Evolutionary conservation across 1,139 yeast genomes (phyloP), one percentile per base, ranked within the genome.

Genomic region (Suhomyces taliae): DNA sequence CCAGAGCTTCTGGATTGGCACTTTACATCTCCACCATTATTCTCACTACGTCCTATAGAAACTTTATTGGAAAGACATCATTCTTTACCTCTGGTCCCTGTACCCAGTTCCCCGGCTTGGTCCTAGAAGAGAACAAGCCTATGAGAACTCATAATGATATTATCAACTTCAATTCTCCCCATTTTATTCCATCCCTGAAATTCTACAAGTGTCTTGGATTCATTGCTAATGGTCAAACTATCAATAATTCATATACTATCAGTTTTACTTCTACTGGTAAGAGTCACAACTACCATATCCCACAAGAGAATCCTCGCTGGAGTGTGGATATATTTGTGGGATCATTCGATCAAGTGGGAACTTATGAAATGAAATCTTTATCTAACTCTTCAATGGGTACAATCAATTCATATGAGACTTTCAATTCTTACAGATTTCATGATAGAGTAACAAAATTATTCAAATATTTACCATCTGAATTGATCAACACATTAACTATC

Each of bases 331-430:
- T 73, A 7, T 69, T 64, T 53, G 52, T 67, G 1, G 76, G 73
- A 0, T 70, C 76, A 0, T 56, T 69, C 27, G 77, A 74, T 43
- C 79, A 74, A 52, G 69, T 65, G 2, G 79, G 79, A 1, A 52
- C 69, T 9, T 70, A 68, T 50, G 79, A 74, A 48, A 69, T 72
- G 76, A 68, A 64, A 43, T 47, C 64, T 0, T 55, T 74, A 47
- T 57, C 64, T 6, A 55, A 51, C 45, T 58, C 56, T 10, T 65
- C 76, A 3, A 58, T 65, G 54, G 78, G 79, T 0, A 46, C 50
- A 9, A 53, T 72, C 3, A 54, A 55, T 34, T 46, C 70, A 35
- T 54, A 55, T 40, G 72, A 66, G 11, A 53, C 67, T 1, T 72
- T 69, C 46, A 43, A 40, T 8, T 58, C 64, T 4, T 49, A 46